These are phyloP conservation scores for Mycena leptocephala DNA, from an alignment of 768 basidiomycete species.

Conservation along the genomic window DNA sequence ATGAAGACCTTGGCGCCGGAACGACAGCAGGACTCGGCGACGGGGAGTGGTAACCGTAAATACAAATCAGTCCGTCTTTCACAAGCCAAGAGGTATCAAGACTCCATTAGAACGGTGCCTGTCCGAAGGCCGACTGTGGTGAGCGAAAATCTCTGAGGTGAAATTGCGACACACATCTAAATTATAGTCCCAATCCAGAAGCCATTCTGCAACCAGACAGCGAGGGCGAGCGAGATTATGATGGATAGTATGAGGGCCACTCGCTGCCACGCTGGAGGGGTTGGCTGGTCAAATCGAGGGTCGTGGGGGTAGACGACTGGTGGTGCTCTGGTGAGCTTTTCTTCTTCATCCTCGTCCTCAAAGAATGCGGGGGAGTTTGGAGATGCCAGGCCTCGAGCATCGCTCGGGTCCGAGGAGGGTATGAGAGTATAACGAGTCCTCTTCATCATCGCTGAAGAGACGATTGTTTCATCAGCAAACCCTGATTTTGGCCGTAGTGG, in stretches of 20 bases:
- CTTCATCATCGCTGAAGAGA: not conserved
- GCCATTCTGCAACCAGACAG: constrained; percentile 33
- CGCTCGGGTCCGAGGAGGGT: constrained; percentile 10
- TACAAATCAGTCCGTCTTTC: no score
- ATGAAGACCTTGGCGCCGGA: no score
- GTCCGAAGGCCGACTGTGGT: no score
- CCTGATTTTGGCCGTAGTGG: no score
- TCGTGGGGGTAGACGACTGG: constrained; percentile 30
- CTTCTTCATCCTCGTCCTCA: constrained; percentile 33
- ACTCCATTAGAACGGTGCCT: no score
- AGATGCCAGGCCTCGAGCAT: not conserved
- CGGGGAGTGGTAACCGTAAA: no score
- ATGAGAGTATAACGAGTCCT: constrained; percentile 23
- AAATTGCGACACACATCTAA: not conserved
- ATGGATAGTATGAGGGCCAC: constrained; percentile 28
- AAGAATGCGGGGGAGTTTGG: constrained; percentile 18
- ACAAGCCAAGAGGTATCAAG: no score
- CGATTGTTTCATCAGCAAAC: no score
- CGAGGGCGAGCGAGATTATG: constrained; percentile 1
- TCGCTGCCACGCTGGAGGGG: constrained; percentile 32
- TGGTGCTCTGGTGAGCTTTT: constrained; percentile 27
- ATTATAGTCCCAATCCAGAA: constrained; percentile 25
- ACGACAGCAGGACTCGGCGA: no score
- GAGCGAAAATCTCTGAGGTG: not conserved
- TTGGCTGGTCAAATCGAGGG: constrained; percentile 27